A percentile compares a stretch with the other conserved stretches of the same genome.
Evolutionary conservation across 2,329 filamentous ascomycete species (phyloP).

Genomic region (Chaetomiaceae sp.): DNA sequence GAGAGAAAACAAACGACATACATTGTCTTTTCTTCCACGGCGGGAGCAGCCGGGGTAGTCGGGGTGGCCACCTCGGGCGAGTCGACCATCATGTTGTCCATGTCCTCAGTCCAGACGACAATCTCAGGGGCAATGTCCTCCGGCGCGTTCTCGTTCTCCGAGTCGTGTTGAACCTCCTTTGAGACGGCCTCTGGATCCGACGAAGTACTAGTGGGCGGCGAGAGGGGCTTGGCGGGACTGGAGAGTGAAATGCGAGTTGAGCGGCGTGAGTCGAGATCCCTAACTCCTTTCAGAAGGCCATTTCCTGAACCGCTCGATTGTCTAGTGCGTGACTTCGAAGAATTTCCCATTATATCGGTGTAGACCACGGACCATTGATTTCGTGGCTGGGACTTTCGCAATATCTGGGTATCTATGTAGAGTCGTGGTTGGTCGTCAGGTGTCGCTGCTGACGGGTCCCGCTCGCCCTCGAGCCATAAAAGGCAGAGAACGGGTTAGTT

Average conservation of each 20-base stretch:
- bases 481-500: conserved; percentile 2
- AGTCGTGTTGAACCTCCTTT: conserved; percentile 3
- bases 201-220: conserved; percentile 16
- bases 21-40: conserved; percentile 12
- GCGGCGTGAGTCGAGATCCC: conserved; percentile 35
- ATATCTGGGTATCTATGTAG: no score
- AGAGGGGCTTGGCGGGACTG: conserved; percentile 18
- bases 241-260: conserved; percentile 23
- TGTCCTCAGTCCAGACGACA: conserved; percentile 42
- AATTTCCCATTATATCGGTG: conserved; percentile 23
- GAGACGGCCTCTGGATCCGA: conserved; percentile 11
- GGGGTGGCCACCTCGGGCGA: conserved; percentile 21
- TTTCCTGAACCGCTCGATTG: conserved; percentile 29
- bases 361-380: conserved; percentile 1
- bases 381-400: conserved; percentile 4
- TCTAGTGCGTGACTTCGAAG: conserved; percentile 25
- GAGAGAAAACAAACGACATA: conserved; percentile 17
- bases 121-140: conserved; percentile 41
- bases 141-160: conserved; percentile 2
- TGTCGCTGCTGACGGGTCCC: conserved; percentile 17
- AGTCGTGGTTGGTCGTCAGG: conserved; percentile 16
- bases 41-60: conserved; percentile 13
- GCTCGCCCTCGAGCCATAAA: conserved; percentile 20
- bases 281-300: conserved; percentile 26
- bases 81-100: conserved; percentile 36